Base-by-base conservation (phyloP, 768 basidiomycete genomes). In the Podaxis sp. region DNA sequence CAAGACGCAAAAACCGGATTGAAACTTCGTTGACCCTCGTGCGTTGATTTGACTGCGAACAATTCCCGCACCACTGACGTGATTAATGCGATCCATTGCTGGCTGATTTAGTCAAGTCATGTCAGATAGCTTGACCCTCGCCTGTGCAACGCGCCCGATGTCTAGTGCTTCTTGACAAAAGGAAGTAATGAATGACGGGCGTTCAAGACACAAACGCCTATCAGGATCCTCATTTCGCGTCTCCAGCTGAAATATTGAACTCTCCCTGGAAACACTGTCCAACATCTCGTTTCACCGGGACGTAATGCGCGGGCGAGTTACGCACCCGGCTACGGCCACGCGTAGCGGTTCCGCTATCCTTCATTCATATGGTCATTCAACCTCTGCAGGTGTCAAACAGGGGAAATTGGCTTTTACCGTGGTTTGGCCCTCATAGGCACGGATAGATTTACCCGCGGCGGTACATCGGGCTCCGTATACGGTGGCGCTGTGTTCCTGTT, bases 171-270 rank as follows among this genome's bases (percentile, higher is more conserved):
- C 30, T 30, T 33, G 17, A 2, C 17, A 36, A 36, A 54, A n/a
- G 54, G 38, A 22, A n/a, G 5, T 33, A 38, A 39, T 55, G 38
- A 12, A 2, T 40, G 36, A 56, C 22, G 54, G 54, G 54, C 54
- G 54, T 8, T 40, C 54, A 40, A 24, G 54, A 56, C 54, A 56
- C 54, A 24, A 56, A 39, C 54, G 54, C 39, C 54, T 15, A 24
- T 56, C 39, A 15, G 19, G 39, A 40, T n/a, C 36, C 38, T 40
- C 17, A 9, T 24, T 22, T 55, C 54, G 38, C 19, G 3, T 38
- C 22, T 49, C 19, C 49, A 51, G 24, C 19, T 9, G 7, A 26
- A 3, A 24, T 12, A 12, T 2, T 28, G 24, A 4, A 49, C 49
- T 9, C 6, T 11, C 19, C 22, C 24, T 11, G 7, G 8, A 22